Percentiles rank a stretch among this genome's conserved stretches.
phyloP scores from a whole-genome alignment of 2,329 filamentous ascomycete species.

The Mycosphaerella sp. region DNA sequence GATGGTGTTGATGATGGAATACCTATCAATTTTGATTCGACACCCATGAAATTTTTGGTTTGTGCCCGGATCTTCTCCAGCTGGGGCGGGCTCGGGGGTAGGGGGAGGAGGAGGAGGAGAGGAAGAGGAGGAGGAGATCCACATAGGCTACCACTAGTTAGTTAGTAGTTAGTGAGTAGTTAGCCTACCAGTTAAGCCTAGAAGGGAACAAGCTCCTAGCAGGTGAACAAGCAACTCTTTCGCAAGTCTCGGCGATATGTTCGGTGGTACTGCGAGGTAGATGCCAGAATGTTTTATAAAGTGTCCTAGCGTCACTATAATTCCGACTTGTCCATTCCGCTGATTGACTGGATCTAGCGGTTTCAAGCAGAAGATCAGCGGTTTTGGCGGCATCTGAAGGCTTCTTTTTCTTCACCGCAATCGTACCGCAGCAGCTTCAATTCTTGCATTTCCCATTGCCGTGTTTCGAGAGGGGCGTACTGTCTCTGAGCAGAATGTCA shows the following conservation, averaged over 20 bases:
- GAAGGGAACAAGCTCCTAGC: neutral
- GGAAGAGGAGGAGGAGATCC: neutral
- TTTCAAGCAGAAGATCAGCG: slow-evolving; percentile 2
- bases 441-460: too few species aligned
- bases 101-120: neutral
- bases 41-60: slow-evolving; percentile 1
- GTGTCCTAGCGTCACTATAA: slow-evolving; percentile 6
- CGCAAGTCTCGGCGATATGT: neutral
- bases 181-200: too few species aligned
- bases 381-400: slow-evolving; percentile 5
- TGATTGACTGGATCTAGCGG: slow-evolving; percentile 6
- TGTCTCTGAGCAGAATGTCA: neutral
- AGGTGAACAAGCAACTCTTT: slow-evolving; percentile 3
- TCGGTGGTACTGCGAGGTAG: slow-evolving; percentile 17
- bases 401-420: neutral
- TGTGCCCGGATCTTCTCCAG: slow-evolving; percentile 10
- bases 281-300: neutral
- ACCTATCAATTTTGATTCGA: neutral
- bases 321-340: slow-evolving; percentile 2
- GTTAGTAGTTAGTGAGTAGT: too few species aligned
- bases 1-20: neutral
- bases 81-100: slow-evolving; percentile 1
- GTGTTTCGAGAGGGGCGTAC: neutral
- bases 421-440: neutral
- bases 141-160: neutral